phyloP scores from a whole-genome alignment of 495 filamentous ascomycete genomes.

The Beverwykella pulmonaria region DNA sequence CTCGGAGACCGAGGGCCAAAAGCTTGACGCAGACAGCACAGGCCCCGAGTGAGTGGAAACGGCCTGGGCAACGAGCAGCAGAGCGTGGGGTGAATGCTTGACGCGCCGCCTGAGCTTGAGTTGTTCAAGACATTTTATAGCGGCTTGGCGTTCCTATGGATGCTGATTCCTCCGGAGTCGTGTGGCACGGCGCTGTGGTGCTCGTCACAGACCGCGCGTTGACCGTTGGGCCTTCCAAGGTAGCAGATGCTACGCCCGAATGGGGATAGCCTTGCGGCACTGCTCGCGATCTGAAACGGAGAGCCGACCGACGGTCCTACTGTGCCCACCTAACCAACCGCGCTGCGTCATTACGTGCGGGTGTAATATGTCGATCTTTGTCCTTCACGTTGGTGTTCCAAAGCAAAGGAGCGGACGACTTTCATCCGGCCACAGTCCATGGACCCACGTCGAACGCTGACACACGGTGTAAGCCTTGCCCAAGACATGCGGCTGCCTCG shows the following conservation, averaged over 20 bases:
- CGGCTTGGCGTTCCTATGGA: background rate
- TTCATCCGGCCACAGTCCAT: too few relatives aligned
- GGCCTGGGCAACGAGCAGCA: too few relatives aligned
- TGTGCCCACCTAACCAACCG: background rate
- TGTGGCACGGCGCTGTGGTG: too few relatives aligned
- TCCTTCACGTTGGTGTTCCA: background rate
- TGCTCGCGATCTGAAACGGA: too few relatives aligned
- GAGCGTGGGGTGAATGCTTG: background rate
- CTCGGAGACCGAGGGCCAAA: too few relatives aligned
- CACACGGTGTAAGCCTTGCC: constrained; percentile 1
- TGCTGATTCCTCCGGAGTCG: background rate
- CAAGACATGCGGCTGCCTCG: background rate
- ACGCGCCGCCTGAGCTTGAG: constrained; percentile 6
- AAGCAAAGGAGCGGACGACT: background rate
- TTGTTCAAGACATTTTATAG: background rate
- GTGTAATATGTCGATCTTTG: background rate
- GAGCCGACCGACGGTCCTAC: background rate
- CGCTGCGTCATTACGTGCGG: background rate
- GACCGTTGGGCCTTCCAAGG: too few relatives aligned
- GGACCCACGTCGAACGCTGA: background rate
- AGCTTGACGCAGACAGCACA: too few relatives aligned
- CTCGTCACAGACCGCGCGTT: too few relatives aligned
- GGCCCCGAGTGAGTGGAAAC: too few relatives aligned
- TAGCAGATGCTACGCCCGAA: too few relatives aligned
- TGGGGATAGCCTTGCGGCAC: too few relatives aligned